These are phyloP conservation scores for Wickerhamomyces hampshirensis DNA, from an alignment of 805 yeast species.

Conservation along the genomic window DNA sequence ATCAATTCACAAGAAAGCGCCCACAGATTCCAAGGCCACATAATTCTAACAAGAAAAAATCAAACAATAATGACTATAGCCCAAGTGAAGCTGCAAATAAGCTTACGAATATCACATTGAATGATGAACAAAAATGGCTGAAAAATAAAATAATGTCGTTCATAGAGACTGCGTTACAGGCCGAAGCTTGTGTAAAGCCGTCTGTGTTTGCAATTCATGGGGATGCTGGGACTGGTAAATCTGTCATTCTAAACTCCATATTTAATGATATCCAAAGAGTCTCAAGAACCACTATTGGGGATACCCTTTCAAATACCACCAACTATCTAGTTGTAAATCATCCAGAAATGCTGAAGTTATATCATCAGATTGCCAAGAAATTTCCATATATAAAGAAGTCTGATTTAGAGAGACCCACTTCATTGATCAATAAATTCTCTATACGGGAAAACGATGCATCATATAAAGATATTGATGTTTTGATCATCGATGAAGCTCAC, in stretches of 20 bases:
- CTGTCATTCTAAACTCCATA: conserved; percentile 37
- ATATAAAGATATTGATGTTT: conserved; percentile 27
- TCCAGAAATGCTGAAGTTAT: conserved; percentile 43
- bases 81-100: conserved; percentile 31
- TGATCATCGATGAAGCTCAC: conserved; percentile 44
- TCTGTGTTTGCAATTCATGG: conserved; percentile 40
- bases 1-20: background rate
- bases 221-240: conserved; percentile 46
- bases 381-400: conserved; percentile 33
- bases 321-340: conserved; percentile 41
- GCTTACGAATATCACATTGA: conserved; percentile 31
- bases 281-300: conserved; percentile 19
- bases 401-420: conserved; percentile 42
- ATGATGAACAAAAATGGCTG: conserved; percentile 32
- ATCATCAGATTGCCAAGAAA: conserved; percentile 33
- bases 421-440: conserved; percentile 32
- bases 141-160: conserved; percentile 28
- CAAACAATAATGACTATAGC: background rate
- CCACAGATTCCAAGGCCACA: background rate
- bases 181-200: conserved; percentile 14
- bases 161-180: conserved; percentile 18
- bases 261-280: conserved; percentile 37
- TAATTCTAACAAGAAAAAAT: background rate
- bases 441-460: conserved; percentile 1
- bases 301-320: conserved; percentile 25